Percentiles rank a stretch among this genome's conserved stretches.
phyloP scores from a whole-genome alignment of 1,284 basidiomycete species.

The Ceratorhiza oryzae-sativae region DNA sequence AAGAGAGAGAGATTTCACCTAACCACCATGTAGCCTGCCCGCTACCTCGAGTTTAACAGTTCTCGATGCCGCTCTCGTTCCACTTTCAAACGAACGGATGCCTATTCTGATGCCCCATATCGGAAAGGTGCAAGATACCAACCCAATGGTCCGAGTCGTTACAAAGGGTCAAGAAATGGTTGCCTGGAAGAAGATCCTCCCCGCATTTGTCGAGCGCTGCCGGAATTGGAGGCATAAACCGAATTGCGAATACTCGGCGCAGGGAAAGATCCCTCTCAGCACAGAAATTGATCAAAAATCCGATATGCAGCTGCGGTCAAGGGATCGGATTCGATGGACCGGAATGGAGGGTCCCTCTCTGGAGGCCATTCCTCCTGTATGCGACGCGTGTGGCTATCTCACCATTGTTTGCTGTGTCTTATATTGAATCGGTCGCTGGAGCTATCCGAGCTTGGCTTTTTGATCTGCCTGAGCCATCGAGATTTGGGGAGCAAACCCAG shows the following conservation, averaged over 20 bases:
- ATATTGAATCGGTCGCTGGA: not conserved
- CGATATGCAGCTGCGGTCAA: constrained; percentile 19
- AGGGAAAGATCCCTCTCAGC: no score
- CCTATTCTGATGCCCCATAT: not conserved
- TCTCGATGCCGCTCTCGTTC: constrained; percentile 6
- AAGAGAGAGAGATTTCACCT: no score
- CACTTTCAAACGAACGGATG: not conserved
- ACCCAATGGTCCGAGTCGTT: not conserved
- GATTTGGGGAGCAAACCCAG: no score
- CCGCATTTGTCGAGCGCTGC: constrained; percentile 7
- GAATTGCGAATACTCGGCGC: no score
- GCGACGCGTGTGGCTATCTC: constrained; percentile 22
- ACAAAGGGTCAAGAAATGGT: not conserved
- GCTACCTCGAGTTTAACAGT: no score
- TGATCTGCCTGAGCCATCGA: no score
- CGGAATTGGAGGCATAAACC: no score
- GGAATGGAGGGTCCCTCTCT: not conserved
- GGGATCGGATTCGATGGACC: not conserved
- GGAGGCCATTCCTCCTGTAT: constrained; percentile 10
- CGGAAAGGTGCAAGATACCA: not conserved
- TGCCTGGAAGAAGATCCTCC: constrained; percentile 27
- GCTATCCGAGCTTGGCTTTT: not conserved
- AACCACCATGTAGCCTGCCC: no score
- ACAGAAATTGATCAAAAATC: not conserved
- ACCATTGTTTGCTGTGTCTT: not conserved